phyloP scores from a whole-genome alignment of 768 basidiomycete genomes.

The Atractiella rhizophila region DNA sequence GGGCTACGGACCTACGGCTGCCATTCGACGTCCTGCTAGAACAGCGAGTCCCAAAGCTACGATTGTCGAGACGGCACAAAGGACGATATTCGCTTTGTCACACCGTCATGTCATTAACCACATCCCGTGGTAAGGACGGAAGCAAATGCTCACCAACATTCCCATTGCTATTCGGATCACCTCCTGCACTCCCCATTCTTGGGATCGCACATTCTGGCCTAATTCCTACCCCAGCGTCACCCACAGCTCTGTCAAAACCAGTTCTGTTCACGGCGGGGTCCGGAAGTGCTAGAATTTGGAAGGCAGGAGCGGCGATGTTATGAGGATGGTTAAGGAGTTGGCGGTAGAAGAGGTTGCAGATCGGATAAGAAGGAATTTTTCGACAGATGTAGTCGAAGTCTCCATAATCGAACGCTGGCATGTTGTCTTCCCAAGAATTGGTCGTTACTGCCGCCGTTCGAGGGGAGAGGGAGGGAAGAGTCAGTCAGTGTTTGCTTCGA shows the following conservation, averaged over 20 bases:
- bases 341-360: constrained; percentile 85
- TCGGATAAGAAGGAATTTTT: constrained; percentile 50
- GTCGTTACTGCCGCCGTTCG: too few relatives aligned
- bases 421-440: too few relatives aligned
- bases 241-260: constrained; percentile 24
- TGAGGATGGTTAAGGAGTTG: constrained; percentile 31
- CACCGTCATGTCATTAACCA: too few relatives aligned
- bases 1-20: constrained; percentile 91
- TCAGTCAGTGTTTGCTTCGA: too few relatives aligned
- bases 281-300: constrained; percentile 6
- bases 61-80: constrained; percentile 44
- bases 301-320: constrained; percentile 5
- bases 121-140: too few relatives aligned
- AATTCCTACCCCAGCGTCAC: constrained; percentile 49
- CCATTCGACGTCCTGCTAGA: constrained; percentile 39
- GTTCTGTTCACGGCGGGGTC: constrained; percentile 18
- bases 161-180: constrained; percentile 31
- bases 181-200: constrained; percentile 29
- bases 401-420: too few relatives aligned
- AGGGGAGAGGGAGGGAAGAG: too few relatives aligned
- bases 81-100: constrained; percentile 65
- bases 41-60: constrained; percentile 34
- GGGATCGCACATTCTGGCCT: constrained; percentile 57
- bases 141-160: too few relatives aligned
- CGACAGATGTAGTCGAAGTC: too few relatives aligned